These are phyloP conservation scores for Pseudoscleropodium purum DNA, from an alignment of 225 moss, liverwort and hornwort species.

Conservation along the genomic window DNA sequence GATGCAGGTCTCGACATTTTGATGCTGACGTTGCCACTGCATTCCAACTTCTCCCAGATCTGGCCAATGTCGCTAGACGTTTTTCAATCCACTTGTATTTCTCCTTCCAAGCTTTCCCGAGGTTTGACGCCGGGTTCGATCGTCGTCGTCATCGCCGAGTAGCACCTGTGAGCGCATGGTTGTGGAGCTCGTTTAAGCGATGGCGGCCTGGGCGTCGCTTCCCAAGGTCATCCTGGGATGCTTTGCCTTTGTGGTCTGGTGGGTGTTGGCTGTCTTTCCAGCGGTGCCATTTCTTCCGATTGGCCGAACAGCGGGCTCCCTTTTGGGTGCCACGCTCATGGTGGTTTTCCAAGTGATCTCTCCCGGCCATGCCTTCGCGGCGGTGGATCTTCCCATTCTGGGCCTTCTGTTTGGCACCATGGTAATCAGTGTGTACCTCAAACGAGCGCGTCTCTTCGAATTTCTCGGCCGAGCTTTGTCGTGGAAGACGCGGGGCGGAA, in stretches of 20 bases:
- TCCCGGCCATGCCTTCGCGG: constrained; percentile 35
- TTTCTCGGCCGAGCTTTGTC: constrained; percentile 37
- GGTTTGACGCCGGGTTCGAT: too few relatives aligned
- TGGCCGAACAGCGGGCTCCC: constrained; percentile 78
- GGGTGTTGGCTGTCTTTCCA: constrained; percentile 75
- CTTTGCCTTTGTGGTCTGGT: constrained; percentile 63
- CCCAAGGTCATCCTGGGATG: constrained; percentile 43
- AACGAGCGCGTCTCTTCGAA: constrained; percentile 50
- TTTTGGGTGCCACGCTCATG: constrained; percentile 78
- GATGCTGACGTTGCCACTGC: too few relatives aligned
- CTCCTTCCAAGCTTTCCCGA: too few relatives aligned
- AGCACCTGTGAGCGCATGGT: not conserved
- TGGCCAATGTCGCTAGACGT: too few relatives aligned
- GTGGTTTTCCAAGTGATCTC: constrained; percentile 58
- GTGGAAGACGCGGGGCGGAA: constrained; percentile 61
- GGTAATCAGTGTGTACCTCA: constrained; percentile 65
- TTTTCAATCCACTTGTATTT: too few relatives aligned
- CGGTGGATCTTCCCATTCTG: constrained; percentile 76
- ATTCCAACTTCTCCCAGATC: too few relatives aligned
- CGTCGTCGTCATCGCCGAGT: too few relatives aligned
- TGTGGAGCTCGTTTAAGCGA: not conserved
- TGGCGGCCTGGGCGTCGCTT: constrained; percentile 13
- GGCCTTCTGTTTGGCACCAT: constrained; percentile 85
- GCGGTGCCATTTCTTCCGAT: constrained; percentile 64
- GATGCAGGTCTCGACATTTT: too few relatives aligned